Conservation (phyloP, 2,329 filamentous ascomycete species). For the Aspergillus sp. region DNA sequence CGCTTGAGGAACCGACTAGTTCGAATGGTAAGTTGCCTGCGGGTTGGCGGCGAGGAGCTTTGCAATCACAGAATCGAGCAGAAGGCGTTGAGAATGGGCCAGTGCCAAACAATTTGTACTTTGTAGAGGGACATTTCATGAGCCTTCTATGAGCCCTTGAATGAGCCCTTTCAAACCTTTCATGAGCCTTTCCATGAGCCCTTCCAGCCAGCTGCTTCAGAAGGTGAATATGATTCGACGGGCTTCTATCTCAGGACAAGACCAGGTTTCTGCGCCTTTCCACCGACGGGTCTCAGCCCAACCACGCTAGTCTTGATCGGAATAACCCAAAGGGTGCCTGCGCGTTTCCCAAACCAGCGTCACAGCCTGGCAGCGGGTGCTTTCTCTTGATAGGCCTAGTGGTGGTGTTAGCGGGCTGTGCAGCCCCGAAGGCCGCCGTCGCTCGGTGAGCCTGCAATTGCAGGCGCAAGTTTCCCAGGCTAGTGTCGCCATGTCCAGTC, state of each 20-base stretch:
- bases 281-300: slow-evolving; percentile 8
- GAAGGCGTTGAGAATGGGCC: background rate
- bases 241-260: background rate
- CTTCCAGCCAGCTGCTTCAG: background rate
- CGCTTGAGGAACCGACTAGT: background rate
- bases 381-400: slow-evolving; percentile 19
- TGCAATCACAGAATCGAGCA: background rate
- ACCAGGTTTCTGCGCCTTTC: slow-evolving; percentile 17
- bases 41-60: background rate
- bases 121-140: background rate
- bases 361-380: slow-evolving; percentile 20
- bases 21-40: slow-evolving; percentile 1
- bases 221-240: slow-evolving; percentile 1
- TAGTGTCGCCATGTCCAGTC: slow-evolving; percentile 1
- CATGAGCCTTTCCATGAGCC: too few species aligned
- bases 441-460: slow-evolving; percentile 12
- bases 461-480: background rate
- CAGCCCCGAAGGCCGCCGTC: slow-evolving; percentile 19
- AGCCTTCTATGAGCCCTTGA: too few species aligned
- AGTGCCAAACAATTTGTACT: background rate
- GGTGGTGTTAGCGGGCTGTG: slow-evolving; percentile 7
- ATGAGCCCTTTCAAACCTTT: too few species aligned
- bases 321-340: slow-evolving; percentile 11
- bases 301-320: slow-evolving; percentile 6
- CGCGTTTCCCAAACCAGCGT: slow-evolving; percentile 15